phyloP scores from a whole-genome alignment of 176 grass and related monocot genomes.

The Eleusine indica region DNA sequence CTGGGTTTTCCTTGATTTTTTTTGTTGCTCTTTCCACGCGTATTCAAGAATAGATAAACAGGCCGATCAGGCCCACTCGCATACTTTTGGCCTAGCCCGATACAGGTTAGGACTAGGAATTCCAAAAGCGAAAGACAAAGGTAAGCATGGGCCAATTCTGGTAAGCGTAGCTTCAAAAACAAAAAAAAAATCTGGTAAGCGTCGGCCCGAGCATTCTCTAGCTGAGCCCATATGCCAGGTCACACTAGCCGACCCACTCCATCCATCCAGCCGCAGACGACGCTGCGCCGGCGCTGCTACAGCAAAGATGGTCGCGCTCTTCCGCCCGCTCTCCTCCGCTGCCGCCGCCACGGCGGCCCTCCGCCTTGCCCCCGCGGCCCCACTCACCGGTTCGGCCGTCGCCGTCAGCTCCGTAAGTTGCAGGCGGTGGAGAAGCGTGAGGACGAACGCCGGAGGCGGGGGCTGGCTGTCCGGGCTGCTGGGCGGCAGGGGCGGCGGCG shows the following conservation, averaged over 20 bases:
- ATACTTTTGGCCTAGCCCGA: background rate
- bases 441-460: conserved; percentile 37
- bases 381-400: background rate
- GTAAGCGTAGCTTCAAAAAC: background rate
- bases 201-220: background rate
- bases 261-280: background rate
- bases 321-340: conserved; percentile 21
- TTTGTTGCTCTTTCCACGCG: conserved; percentile 14
- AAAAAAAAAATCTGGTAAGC: background rate
- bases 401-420: background rate
- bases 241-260: background rate
- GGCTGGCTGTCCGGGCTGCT: conserved; percentile 57
- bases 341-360: conserved; percentile 18
- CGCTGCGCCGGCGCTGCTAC: background rate
- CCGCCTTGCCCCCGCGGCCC: background rate
- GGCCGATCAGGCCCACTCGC: background rate
- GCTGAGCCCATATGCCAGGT: background rate
- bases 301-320: conserved; percentile 43
- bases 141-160: background rate
- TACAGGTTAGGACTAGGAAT: no score
- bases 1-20: background rate
- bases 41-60: background rate
- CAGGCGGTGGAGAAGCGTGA: conserved; percentile 38
- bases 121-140: no score
- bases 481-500: conserved; percentile 41